Conservation (phyloP, 257 asterid species). For the Solanum neorickii region DNA sequence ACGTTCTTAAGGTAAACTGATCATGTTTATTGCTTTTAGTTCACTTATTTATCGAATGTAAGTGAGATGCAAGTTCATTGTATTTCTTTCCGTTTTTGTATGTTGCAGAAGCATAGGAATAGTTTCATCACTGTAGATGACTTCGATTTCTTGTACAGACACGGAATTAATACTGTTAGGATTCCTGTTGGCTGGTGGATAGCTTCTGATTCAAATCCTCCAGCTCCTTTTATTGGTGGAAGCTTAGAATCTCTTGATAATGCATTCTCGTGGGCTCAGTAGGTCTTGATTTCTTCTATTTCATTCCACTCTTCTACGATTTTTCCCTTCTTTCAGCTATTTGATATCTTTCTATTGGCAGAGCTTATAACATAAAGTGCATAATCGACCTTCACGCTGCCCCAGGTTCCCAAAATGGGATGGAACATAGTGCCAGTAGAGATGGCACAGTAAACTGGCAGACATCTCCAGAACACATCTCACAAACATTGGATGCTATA, state of each 20-base stretch:
- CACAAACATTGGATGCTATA: conserved; percentile 41
- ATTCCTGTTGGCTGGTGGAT: conserved; percentile 97
- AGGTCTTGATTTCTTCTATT: conserved; percentile 6
- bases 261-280: conserved; percentile 90
- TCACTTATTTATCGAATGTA: neutral
- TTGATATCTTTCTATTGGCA: conserved; percentile 11
- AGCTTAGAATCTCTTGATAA: conserved; percentile 68
- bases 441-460: conserved; percentile 81
- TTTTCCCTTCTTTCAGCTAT: neutral
- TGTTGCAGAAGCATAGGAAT: conserved; percentile 63
- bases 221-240: conserved; percentile 66
- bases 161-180: conserved; percentile 72
- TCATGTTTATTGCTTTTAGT: neutral
- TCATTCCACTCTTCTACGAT: neutral
- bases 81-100: neutral
- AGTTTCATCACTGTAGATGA: conserved; percentile 58
- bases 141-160: conserved; percentile 50
- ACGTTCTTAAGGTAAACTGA: conserved; percentile 39
- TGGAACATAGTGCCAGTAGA: conserved; percentile 83
- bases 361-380: conserved; percentile 58
- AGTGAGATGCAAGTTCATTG: neutral
- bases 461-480: conserved; percentile 30
- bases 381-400: conserved; percentile 86
- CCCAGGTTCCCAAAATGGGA: conserved; percentile 82
- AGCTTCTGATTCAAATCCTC: conserved; percentile 64